Conservation (phyloP, 139 green algal species). For the Coelastrella sp. region DNA sequence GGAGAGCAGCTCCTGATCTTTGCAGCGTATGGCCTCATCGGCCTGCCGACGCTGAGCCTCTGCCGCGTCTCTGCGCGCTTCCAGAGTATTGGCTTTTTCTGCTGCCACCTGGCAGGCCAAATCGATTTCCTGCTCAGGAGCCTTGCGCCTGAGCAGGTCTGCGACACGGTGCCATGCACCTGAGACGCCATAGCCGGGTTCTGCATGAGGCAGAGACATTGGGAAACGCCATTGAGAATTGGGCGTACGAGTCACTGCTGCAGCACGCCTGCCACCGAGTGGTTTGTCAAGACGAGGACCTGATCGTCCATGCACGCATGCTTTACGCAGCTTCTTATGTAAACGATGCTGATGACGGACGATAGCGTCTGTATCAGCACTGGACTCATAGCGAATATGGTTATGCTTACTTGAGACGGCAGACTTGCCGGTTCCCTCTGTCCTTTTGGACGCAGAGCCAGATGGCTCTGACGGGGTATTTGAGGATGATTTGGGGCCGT, state of each 20-base stretch:
- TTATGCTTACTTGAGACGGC: too few species aligned
- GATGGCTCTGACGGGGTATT: too few species aligned
- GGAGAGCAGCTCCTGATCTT: neutral
- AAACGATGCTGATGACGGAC: too few species aligned
- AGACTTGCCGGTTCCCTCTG: too few species aligned
- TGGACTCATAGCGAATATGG: too few species aligned
- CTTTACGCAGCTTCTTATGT: too few species aligned
- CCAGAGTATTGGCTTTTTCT: neutral
- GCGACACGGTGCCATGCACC: neutral
- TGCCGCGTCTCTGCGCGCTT: neutral
- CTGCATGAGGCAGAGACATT: neutral
- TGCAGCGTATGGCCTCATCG: neutral
- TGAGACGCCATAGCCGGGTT: neutral
- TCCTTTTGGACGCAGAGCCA: too few species aligned
- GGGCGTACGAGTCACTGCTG: neutral
- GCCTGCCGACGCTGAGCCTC: neutral
- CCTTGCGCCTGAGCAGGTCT: neutral
- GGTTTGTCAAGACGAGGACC: neutral
- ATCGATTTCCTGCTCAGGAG: neutral
- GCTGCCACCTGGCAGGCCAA: neutral
- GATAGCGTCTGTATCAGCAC: too few species aligned
- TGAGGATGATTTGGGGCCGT: too few species aligned
- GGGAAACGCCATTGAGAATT: neutral
- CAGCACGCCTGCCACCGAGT: neutral
- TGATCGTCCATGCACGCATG: neutral